Base-by-base conservation (phyloP, 2,329 filamentous ascomycete genomes). In the Aspergillus niger region DNA sequence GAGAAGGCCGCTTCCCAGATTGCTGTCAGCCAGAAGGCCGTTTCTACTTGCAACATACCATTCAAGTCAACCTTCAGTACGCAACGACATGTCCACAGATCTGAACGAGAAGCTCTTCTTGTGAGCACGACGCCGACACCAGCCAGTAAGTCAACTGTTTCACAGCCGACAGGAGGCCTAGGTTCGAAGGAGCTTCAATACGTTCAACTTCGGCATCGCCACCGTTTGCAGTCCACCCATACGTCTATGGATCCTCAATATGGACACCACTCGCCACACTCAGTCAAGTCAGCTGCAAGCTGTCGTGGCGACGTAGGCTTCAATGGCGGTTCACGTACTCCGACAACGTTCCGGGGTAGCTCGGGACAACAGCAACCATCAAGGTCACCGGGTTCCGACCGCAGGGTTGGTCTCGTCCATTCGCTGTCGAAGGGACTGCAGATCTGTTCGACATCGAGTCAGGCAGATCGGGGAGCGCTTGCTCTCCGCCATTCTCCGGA, bases 1-100 rank as follows among this genome's bases (percentile, higher is more conserved):
- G 76, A 78, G 55, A 75, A 75, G 63, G 66, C 68, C 28, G 69
- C 68, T 15, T 63, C 67, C 47, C 67, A 62, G 36, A 56, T 66
- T 24, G 61, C 52, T 22, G 57, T 65, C 28, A 64, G 50, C 47
- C 61, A 65, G 5, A 55, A 69, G 41, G 67, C 69, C 36, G 49
- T 55, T 54, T 53, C 36, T 50, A 32, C 43, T 13, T 24, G 54
- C 26, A 51, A 52, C 4, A 52, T 47, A 13, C 44, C 55, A 22
- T 24, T 52, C n/a, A 36, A 55, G 47, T 51, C 59, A 26, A 55
- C 20, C 8, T 60, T 36, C 28, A 58, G 47, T 41, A 57, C 53
- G 15, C 57, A 58, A 61, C 10, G 51, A 17, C 54, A 57, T 3
- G 17, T 50, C 41, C 53, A 20, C n/a, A 17, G 39, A 28, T 17